A percentile compares a stretch with the other conserved stretches of the same genome.
These are phyloP conservation scores for Pichia sp. DNA, from an alignment of 1,139 yeast species.

Conservation along the genomic window DNA sequence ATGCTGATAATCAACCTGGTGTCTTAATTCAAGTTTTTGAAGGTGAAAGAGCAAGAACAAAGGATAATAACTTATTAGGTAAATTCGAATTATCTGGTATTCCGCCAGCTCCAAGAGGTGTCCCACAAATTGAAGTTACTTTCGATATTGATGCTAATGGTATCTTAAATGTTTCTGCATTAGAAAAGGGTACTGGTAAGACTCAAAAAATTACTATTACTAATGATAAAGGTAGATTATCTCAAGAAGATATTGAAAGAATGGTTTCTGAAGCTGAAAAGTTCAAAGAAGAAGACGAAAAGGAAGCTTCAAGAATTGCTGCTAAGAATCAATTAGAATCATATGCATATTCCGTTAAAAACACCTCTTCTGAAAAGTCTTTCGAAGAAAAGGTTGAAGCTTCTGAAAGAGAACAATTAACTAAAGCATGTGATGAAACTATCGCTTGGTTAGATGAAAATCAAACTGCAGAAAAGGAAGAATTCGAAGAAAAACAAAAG, in stretches of 20 bases:
- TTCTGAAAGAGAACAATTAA: slow-evolving; percentile 37
- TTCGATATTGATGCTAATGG: slow-evolving; percentile 99
- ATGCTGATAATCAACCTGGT: slow-evolving; percentile 97
- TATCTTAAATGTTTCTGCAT: slow-evolving; percentile 97
- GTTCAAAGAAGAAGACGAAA: slow-evolving; percentile 96
- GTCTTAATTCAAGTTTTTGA: slow-evolving; percentile 99
- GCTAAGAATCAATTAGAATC: slow-evolving; percentile 98
- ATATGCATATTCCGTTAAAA: slow-evolving; percentile 92
- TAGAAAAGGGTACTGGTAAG: slow-evolving; percentile 97
- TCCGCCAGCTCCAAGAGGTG: slow-evolving; percentile 99
- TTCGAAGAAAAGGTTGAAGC: slow-evolving; percentile 41
- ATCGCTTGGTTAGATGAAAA: slow-evolving; percentile 42
- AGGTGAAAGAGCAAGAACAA: slow-evolving; percentile 99
- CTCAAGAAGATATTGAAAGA: slow-evolving; percentile 94
- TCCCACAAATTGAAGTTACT: slow-evolving; percentile 97
- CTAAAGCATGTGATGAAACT: slow-evolving; percentile 38
- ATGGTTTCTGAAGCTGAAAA: slow-evolving; percentile 97
- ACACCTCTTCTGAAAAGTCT: slow-evolving; percentile 68
- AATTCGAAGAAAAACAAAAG: slow-evolving; percentile 53
- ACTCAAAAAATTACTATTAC: slow-evolving; percentile 98
- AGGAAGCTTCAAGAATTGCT: slow-evolving; percentile 97
- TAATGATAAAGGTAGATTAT: slow-evolving; percentile 97
- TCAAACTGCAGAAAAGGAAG: slow-evolving; percentile 45
- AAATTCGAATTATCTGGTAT: slow-evolving; percentile 96
- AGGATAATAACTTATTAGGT: slow-evolving; percentile 97